phyloP scores from a whole-genome alignment of 202 grass and related monocot genomes.

The Setaria italica region DNA sequence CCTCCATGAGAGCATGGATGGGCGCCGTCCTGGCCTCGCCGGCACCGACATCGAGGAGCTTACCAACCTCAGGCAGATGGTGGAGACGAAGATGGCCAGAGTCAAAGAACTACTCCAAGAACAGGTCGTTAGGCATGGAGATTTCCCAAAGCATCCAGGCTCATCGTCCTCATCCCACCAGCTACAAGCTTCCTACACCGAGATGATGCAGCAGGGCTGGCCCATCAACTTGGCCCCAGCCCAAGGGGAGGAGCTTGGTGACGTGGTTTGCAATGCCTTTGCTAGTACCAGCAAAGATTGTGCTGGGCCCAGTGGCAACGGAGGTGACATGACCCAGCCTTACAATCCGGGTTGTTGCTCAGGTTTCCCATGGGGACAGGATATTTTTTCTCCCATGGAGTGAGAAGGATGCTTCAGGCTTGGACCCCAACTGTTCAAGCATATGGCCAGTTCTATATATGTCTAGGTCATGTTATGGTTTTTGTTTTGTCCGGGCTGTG shows the following conservation, averaged over 20 bases:
- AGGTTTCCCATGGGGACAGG: not conserved
- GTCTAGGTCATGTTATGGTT: not conserved
- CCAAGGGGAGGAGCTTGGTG: not conserved
- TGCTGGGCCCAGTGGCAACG: not conserved
- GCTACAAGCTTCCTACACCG: not conserved
- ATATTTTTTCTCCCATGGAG: not conserved
- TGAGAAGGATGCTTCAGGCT: not conserved
- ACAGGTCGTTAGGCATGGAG: not conserved
- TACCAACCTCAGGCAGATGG: not conserved
- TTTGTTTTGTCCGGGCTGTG: too few species aligned
- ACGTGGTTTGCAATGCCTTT: not conserved
- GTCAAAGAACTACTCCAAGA: slow-evolving; percentile 36
- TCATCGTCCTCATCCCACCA: not conserved
- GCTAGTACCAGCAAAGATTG: not conserved
- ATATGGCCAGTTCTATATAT: not conserved
- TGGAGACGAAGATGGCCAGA: slow-evolving; percentile 32
- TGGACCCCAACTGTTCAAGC: not conserved
- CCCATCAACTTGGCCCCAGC: not conserved
- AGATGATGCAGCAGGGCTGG: not conserved
- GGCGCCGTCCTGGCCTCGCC: not conserved
- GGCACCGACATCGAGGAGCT: slow-evolving; percentile 11
- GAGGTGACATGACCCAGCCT: not conserved
- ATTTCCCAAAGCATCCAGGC: not conserved
- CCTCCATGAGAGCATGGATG: slow-evolving; percentile 32
- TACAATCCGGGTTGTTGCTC: not conserved